phyloP scores from a whole-genome alignment of 495 filamentous ascomycete species.

The Pyrenula massariospora region DNA sequence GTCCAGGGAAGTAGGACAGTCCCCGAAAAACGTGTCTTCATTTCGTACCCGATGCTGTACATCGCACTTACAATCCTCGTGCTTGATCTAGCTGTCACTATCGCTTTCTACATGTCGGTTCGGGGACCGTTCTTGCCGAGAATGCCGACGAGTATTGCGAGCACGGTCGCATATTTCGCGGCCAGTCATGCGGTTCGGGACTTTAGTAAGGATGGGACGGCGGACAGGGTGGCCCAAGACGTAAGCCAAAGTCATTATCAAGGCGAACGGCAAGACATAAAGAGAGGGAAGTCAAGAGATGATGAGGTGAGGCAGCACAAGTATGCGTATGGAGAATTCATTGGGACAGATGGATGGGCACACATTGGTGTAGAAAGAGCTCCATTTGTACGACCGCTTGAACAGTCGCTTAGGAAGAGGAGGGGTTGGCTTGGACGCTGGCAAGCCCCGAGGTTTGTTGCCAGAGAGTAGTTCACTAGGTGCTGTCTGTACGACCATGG shows the following conservation, averaged over 20 bases:
- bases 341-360: constrained; percentile 26
- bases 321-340: constrained; percentile 28
- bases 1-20: constrained; percentile 2
- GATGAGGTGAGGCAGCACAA: constrained; percentile 4
- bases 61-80: constrained; percentile 17
- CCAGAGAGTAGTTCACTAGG: too few relatives aligned
- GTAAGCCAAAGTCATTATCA: background rate
- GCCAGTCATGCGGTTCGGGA: constrained; percentile 14
- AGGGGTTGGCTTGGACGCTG: background rate
- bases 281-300: background rate
- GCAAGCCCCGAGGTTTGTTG: too few relatives aligned
- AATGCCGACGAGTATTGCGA: constrained; percentile 28
- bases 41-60: constrained; percentile 18
- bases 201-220: background rate
- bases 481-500: too few relatives aligned
- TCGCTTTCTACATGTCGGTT: constrained; percentile 17
- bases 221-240: background rate
- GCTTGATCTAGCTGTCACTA: constrained; percentile 20
- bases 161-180: constrained; percentile 17
- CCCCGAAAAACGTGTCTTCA: constrained; percentile 21
- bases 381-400: constrained; percentile 17
- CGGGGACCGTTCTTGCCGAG: constrained; percentile 18
- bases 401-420: background rate
- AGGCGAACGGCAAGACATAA: background rate
- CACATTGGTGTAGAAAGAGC: constrained; percentile 31